Evolutionary conservation across 1,139 yeast species (phyloP).

Genomic region (Geotrichum australiense): DNA sequence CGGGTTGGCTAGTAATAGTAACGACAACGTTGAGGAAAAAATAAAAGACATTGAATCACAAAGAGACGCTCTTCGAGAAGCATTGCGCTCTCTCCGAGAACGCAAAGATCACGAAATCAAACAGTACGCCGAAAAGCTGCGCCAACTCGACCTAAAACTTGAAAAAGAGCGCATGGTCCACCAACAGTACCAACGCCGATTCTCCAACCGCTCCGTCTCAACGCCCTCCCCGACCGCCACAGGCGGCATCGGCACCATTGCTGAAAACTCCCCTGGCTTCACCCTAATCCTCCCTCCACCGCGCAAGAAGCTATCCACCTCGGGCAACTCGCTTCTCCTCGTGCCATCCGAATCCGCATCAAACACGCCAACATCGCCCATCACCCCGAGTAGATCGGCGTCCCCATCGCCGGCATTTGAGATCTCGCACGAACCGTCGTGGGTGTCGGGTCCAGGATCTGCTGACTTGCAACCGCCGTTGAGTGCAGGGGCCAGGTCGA

Average conservation of each 20-base stretch:
- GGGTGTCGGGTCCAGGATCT: slow-evolving; percentile 18
- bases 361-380: too few species aligned
- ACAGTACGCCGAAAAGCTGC: slow-evolving; percentile 29
- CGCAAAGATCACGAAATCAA: slow-evolving; percentile 36
- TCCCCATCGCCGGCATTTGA: slow-evolving; percentile 28
- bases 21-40: slow-evolving; percentile 30
- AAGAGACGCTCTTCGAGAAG: slow-evolving; percentile 40
- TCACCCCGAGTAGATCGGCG: not conserved
- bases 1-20: slow-evolving; percentile 28
- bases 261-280: not conserved
- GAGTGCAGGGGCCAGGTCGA: not conserved
- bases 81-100: slow-evolving; percentile 34
- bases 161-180: slow-evolving; percentile 24
- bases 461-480: not conserved
- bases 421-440: slow-evolving; percentile 28
- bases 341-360: too few species aligned
- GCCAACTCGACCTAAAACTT: slow-evolving; percentile 28
- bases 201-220: slow-evolving; percentile 15
- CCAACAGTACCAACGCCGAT: slow-evolving; percentile 25
- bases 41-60: slow-evolving; percentile 36
- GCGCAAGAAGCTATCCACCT: too few species aligned
- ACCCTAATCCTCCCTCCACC: not conserved
- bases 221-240: not conserved
- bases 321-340: too few species aligned
- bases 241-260: not conserved